phyloP scores from a whole-genome alignment of 2,329 filamentous ascomycete species.

The Fusarium hostae region DNA sequence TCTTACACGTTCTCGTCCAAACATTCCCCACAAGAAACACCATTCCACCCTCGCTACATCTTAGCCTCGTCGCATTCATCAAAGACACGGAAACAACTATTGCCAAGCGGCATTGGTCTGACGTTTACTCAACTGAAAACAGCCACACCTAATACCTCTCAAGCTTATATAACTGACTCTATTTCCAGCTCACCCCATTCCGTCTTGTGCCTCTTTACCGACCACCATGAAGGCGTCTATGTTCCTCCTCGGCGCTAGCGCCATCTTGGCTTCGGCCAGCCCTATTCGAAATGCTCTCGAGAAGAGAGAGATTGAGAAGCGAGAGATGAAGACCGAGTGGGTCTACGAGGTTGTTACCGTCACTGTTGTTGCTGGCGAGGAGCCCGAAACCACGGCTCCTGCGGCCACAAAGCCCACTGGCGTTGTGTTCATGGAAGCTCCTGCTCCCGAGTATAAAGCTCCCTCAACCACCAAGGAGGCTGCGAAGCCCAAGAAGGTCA shows the following conservation, averaged over 20 bases:
- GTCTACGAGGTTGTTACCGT: slow-evolving; percentile 57
- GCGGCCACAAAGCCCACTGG: slow-evolving; percentile 21
- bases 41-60: slow-evolving; percentile 27
- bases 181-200: slow-evolving; percentile 30
- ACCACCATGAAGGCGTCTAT: slow-evolving; percentile 63
- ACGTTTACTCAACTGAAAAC: slow-evolving; percentile 23
- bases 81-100: slow-evolving; percentile 30
- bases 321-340: slow-evolving; percentile 54
- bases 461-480: slow-evolving; percentile 17
- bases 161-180: slow-evolving; percentile 40
- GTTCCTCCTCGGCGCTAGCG: slow-evolving; percentile 57
- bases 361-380: slow-evolving; percentile 55
- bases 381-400: slow-evolving; percentile 27
- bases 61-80: slow-evolving; percentile 35
- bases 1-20: slow-evolving; percentile 34
- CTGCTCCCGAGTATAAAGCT: neutral
- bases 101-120: slow-evolving; percentile 33
- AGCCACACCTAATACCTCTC: slow-evolving; percentile 28
- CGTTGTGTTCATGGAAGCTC: slow-evolving; percentile 42
- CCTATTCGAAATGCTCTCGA: slow-evolving; percentile 51
- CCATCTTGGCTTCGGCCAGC: slow-evolving; percentile 57
- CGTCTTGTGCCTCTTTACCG: slow-evolving; percentile 22
- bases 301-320: slow-evolving; percentile 54
- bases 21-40: slow-evolving; percentile 40
- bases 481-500: slow-evolving; percentile 11